Evolutionary conservation across 2,329 filamentous ascomycete genomes (phyloP), one percentile per base, ranked within the genome.

Genomic region (Cadophora sp.): DNA sequence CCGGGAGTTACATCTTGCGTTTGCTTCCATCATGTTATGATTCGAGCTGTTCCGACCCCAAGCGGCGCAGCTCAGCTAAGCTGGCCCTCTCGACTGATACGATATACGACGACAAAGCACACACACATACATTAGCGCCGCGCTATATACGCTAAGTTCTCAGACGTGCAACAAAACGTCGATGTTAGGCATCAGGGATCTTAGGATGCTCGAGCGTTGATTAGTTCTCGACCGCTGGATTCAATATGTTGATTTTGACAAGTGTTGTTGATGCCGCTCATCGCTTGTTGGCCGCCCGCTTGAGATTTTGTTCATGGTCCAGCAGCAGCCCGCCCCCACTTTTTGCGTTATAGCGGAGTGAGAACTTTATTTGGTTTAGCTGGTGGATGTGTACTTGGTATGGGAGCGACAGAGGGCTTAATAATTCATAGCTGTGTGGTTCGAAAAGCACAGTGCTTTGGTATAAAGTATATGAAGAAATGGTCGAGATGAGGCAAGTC

Each of bases 71-170:
- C 37, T 16, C 40, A 43, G 40, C 40, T 19, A 11, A 16, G 40
- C 40, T 43, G 40, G 40, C 40, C 40, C 31, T 43, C 40, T 43
- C 40, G 40, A 40, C 37, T 40, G 37, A 40, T 40, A 34, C 31
- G 5, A 11, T 34, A 40, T 40, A 12, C 37, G 37, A 22, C 40
- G 22, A 26, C 29, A 31, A 62, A 62, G 59, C 40, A 62, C 40
- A 48, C 58, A 43, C 26, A 29, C 9, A 46, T 46, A 55, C n/a
- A 55, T 65, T 65, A 65, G 62, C 62, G 62, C 51, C 24, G 37
- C 62, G 62, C 62, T 65, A 65, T 50, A 48, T 26, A 65, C 53
- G 63, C 63, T 65, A 65, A 63, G 37, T 60, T 51, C 40, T 65
- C 24, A 29, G 63, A 65, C 55, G 27, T 65, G 63, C 63, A 65